Base-by-base conservation (phyloP, 192 early-diverging fungal genomes). In the Phycomyces blakesleeanus region DNA sequence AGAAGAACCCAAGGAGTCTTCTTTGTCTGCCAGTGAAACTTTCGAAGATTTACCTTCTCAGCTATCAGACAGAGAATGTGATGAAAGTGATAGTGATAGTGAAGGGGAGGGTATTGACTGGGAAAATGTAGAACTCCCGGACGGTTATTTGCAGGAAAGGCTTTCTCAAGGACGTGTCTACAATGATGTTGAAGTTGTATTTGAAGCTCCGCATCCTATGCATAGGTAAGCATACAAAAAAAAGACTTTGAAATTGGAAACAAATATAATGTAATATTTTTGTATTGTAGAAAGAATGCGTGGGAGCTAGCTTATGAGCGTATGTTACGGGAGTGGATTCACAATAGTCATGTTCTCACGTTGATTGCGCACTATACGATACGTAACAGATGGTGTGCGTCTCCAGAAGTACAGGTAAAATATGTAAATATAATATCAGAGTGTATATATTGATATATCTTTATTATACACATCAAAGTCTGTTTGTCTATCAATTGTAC, bases 341-440 rank as follows among this genome's bases (percentile, higher is more conserved):
- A 89, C 57, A 83, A 87, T 55, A 75, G 73, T 8, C 87, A 91
- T 75, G 63, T 89, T 8, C 50, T 87, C 0, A 75, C 71, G 22
- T 67, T 91, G 14, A 59, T 88, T 6, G 73, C 70, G 12, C 81
- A 83, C 47, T 83, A 74, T 14, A 67, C 74, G 15, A 55, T 74
- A 40, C 76, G 87, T 7, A 91, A 91, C 60, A 26, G 59, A 26
- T 87, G 87, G 85, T 80, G 82, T 67, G 47, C 75, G 47, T 61
- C 72, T 27, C 10, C 41, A 15, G 63, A 82, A 22, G 59, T 81
- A 24, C 66, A 81, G 57, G 79, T 66, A 73, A 51, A 49, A 37
- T 47, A 47, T n/a, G 11, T 47, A 47, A 18, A 47, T 47, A 47
- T 47, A 47, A 47, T 41, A 41, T 41, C 6, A 41, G 40, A 41